Evolutionary conservation across 176 grass and related monocot genomes (phyloP).

Genomic region (Elaeis guineensis): DNA sequence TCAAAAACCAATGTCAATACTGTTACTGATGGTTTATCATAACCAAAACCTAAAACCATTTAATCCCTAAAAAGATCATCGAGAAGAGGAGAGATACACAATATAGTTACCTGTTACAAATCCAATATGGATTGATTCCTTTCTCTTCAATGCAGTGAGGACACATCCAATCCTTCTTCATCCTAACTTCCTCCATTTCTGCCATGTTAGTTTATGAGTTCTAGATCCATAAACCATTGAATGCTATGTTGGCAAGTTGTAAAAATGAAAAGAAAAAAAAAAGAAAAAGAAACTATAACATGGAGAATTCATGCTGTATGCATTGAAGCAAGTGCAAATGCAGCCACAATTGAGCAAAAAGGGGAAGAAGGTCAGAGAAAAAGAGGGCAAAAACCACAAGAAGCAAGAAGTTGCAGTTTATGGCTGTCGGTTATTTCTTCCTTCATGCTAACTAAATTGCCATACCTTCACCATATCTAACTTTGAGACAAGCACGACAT

Average conservation of each 20-base stretch:
- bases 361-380: no score
- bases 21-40: no score
- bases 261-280: neutral
- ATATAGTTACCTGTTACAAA: slow-evolving; percentile 69
- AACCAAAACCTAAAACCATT: no score
- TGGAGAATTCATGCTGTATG: neutral
- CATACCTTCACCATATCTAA: slow-evolving; percentile 85
- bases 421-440: no score
- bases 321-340: no score
- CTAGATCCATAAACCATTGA: no score
- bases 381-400: no score
- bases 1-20: neutral
- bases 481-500: slow-evolving; percentile 86
- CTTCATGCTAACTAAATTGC: neutral
- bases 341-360: no score
- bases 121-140: slow-evolving; percentile 74
- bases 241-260: neutral
- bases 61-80: no score
- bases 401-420: no score
- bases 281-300: neutral
- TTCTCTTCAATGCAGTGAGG: slow-evolving; percentile 85
- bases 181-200: slow-evolving; percentile 75
- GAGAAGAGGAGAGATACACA: neutral
- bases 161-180: slow-evolving; percentile 86
- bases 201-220: neutral